A percentile compares a stretch with the other conserved stretches of the same genome.
Conservation (phyloP, 2,329 filamentous ascomycete species). For the Diaporthe australafricana region DNA sequence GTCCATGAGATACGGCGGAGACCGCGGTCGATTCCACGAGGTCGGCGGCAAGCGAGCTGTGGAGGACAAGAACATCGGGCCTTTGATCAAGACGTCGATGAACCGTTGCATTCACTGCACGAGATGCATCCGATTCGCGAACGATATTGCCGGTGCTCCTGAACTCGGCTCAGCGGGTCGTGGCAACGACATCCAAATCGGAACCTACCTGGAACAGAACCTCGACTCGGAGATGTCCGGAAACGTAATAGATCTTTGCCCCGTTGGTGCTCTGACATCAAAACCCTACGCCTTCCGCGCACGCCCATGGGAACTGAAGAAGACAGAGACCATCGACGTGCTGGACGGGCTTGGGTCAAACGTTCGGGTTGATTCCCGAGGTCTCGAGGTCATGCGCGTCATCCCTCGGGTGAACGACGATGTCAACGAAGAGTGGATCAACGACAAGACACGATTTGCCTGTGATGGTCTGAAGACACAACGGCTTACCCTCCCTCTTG, state of each 20-base stretch:
- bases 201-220: conserved; percentile 95
- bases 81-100: conserved; percentile 99
- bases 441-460: conserved; percentile 97
- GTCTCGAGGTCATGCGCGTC: conserved; percentile 95
- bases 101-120: conserved; percentile 99
- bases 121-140: conserved; percentile 96
- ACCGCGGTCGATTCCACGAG: conserved; percentile 97
- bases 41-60: conserved; percentile 95
- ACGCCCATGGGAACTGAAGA: conserved; percentile 96
- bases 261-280: conserved; percentile 93
- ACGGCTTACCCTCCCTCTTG: conserved; percentile 89
- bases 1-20: conserved; percentile 97
- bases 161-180: conserved; percentile 94
- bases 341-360: conserved; percentile 93
- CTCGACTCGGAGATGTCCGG: conserved; percentile 95
- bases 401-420: conserved; percentile 95
- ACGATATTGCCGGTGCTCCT: conserved; percentile 94
- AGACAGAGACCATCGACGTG: conserved; percentile 95
- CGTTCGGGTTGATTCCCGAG: conserved; percentile 92
- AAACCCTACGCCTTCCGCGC: conserved; percentile 99
- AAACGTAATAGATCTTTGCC: conserved; percentile 98
- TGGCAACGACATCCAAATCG: conserved; percentile 97
- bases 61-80: conserved; percentile 99
- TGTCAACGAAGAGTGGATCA: conserved; percentile 99
- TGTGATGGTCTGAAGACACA: conserved; percentile 98